Percentiles rank a stretch among this genome's conserved stretches.
Conservation (phyloP, 495 filamentous ascomycete species). For the Aspergillus homomorphus region DNA sequence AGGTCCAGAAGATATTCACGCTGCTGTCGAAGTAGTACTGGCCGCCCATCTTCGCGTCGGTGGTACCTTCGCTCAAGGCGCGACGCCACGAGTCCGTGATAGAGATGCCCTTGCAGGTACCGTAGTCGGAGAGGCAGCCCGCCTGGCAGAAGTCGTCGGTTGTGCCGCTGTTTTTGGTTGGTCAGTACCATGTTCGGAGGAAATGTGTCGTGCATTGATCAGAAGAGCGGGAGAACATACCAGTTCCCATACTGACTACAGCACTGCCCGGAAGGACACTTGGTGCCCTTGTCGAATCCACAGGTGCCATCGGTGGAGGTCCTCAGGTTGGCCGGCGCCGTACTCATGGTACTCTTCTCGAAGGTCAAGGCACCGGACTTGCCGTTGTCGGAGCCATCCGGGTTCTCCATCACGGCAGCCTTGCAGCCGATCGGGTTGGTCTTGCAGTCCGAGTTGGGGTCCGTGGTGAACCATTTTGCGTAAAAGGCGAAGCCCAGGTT, state of each 20-base stretch:
- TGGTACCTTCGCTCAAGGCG: slow-evolving; percentile 52
- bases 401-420: slow-evolving; percentile 60
- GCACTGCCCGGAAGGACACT: slow-evolving; percentile 35
- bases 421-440: slow-evolving; percentile 58
- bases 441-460: slow-evolving; percentile 44
- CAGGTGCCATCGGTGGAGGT: slow-evolving; percentile 43
- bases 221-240: slow-evolving; percentile 21
- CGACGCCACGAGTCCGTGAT: slow-evolving; percentile 42
- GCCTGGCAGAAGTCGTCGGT: slow-evolving; percentile 37
- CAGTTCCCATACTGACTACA: slow-evolving; percentile 40
- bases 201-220: background rate
- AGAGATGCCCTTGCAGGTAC: slow-evolving; percentile 40
- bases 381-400: slow-evolving; percentile 61
- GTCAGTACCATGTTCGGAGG: background rate
- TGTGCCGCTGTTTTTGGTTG: slow-evolving; percentile 21
- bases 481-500: slow-evolving; percentile 78
- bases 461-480: slow-evolving; percentile 66
- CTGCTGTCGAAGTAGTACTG: slow-evolving; percentile 66
- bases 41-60: slow-evolving; percentile 58
- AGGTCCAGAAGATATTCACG: slow-evolving; percentile 68
- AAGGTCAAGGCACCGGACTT: slow-evolving; percentile 61
- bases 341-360: slow-evolving; percentile 42
- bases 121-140: slow-evolving; percentile 41
- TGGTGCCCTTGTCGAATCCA: slow-evolving; percentile 25
- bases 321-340: slow-evolving; percentile 43